Evolutionary conservation across 805 yeast species (phyloP).

Genomic region (Debaryomyces castellii): DNA sequence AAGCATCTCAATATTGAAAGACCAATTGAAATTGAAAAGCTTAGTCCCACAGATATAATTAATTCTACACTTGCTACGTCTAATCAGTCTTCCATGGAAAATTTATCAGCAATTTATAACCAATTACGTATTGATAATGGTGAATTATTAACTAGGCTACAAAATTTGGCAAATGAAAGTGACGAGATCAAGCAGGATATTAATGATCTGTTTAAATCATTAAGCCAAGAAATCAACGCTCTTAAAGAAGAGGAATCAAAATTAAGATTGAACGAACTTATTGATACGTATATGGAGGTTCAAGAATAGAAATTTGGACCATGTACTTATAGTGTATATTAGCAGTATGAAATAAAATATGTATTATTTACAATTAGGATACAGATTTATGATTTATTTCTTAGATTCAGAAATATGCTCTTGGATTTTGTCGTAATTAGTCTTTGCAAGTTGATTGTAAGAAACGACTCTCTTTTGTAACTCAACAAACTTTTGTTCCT

Average conservation of each 20-base stretch:
- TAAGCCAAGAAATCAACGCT: constrained; percentile 19
- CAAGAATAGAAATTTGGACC: not conserved
- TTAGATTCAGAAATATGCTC: constrained; percentile 4
- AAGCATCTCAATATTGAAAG: constrained; percentile 12
- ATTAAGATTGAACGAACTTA: constrained; percentile 23
- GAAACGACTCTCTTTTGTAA: constrained; percentile 41
- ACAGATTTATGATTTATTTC: not conserved
- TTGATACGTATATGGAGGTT: constrained; percentile 11
- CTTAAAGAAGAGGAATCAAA: constrained; percentile 16
- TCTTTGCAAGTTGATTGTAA: constrained; percentile 38
- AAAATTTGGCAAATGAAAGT: constrained; percentile 18
- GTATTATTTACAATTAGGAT: constrained; percentile 1
- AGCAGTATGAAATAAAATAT: not conserved
- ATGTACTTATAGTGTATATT: constrained; percentile 3
- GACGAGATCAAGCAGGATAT: constrained; percentile 19
- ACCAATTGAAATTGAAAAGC: constrained; percentile 27
- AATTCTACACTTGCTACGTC: constrained; percentile 25
- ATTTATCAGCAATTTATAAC: constrained; percentile 32
- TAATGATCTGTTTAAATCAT: constrained; percentile 16
- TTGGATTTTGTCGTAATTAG: constrained; percentile 25
- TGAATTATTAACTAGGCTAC: constrained; percentile 24
- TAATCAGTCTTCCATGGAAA: constrained; percentile 22
- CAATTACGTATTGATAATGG: constrained; percentile 36
- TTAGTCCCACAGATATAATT: constrained; percentile 31
- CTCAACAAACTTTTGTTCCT: constrained; percentile 25